These are phyloP conservation scores for Ambrosiella xylebori DNA, from an alignment of 2,329 filamentous ascomycete species.

Conservation along the genomic window DNA sequence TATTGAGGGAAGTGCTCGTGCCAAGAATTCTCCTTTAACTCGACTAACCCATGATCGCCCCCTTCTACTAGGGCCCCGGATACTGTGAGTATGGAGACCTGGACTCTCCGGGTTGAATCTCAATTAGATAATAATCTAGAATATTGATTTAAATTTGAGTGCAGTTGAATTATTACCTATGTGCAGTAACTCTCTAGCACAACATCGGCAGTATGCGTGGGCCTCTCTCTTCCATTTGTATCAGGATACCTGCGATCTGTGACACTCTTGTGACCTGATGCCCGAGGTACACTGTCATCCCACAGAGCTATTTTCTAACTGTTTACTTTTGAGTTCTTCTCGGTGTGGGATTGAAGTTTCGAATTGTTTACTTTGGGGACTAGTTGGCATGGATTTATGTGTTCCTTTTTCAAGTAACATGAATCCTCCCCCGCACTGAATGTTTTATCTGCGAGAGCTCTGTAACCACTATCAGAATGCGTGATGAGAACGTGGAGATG, in stretches of 20 bases:
- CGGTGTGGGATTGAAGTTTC: neutral
- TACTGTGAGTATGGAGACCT: too few relatives aligned
- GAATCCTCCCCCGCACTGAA: neutral
- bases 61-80: too few relatives aligned
- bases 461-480: too few relatives aligned
- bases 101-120: too few relatives aligned
- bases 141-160: too few relatives aligned
- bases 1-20: neutral
- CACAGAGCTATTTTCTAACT: neutral
- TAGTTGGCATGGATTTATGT: neutral
- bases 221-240: neutral
- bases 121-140: too few relatives aligned
- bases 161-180: too few relatives aligned
- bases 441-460: neutral
- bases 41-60: neutral
- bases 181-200: too few relatives aligned
- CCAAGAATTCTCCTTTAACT: neutral
- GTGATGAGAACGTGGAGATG: too few relatives aligned
- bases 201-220: neutral
- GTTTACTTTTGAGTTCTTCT: neutral
- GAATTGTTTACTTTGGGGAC: neutral
- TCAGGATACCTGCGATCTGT: neutral
- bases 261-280: neutral
- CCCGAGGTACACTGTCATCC: neutral
- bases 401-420: neutral